phyloP scores from a whole-genome alignment of 1,284 basidiomycete species.

The Golubevia sp. region DNA sequence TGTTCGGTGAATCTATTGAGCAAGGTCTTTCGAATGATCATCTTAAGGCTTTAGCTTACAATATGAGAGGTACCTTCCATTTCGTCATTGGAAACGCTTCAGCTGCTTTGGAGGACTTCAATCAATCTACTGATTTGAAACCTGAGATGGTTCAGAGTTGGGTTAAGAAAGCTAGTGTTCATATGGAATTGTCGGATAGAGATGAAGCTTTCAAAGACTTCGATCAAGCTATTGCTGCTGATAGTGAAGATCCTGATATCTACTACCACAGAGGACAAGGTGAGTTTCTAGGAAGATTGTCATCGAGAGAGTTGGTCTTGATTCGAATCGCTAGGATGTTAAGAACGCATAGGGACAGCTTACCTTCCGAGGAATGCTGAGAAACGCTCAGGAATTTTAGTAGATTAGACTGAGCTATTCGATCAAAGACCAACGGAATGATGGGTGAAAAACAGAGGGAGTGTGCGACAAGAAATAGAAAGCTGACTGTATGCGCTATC shows the following conservation, averaged over 20 bases:
- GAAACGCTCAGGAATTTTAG: neutral
- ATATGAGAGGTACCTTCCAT: constrained; percentile 95
- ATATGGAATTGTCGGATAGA: constrained; percentile 84
- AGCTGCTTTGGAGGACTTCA: constrained; percentile 84
- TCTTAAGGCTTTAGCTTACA: constrained; percentile 84
- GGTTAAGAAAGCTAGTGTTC: constrained; percentile 95
- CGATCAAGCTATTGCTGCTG: constrained; percentile 81
- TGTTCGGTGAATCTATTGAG: constrained; percentile 83
- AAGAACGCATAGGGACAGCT: neutral
- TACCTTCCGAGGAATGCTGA: neutral
- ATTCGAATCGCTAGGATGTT: too few species aligned
- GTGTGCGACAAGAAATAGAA: too few species aligned
- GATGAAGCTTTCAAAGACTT: constrained; percentile 86
- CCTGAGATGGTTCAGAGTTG: constrained; percentile 84
- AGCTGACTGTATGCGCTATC: too few species aligned
- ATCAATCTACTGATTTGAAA: constrained; percentile 74
- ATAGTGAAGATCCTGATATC: constrained; percentile 87
- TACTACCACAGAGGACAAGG: constrained; percentile 99
- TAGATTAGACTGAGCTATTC: neutral
- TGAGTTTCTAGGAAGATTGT: constrained; percentile 52
- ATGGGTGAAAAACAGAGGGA: too few species aligned
- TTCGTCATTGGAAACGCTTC: constrained; percentile 85
- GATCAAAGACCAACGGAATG: too few species aligned
- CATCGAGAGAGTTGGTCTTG: neutral
- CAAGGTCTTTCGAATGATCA: constrained; percentile 77